A percentile compares a stretch with the other conserved stretches of the same genome.
Evolutionary conservation across 2,329 filamentous ascomycete genomes (phyloP).

Genomic region (Didymella pinodella): DNA sequence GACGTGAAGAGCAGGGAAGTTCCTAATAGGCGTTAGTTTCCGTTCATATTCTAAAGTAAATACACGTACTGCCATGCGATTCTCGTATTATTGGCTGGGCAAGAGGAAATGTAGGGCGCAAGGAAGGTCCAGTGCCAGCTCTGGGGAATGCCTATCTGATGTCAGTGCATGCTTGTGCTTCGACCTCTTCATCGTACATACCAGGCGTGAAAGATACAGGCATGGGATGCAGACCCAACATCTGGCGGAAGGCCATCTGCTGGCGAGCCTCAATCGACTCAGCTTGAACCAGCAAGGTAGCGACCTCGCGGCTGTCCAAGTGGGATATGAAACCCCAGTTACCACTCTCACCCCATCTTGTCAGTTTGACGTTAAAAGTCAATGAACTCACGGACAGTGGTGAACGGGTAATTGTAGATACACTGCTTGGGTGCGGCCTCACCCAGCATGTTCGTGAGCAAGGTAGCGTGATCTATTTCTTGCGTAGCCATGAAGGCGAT

Average conservation of each 20-base stretch:
- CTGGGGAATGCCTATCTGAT: conserved; percentile 64
- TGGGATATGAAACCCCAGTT: conserved; percentile 83
- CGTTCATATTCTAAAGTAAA: neutral
- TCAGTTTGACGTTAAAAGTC: conserved; percentile 90
- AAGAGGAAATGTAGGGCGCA: conserved; percentile 80
- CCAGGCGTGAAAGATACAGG: conserved; percentile 82
- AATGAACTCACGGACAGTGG: conserved; percentile 76
- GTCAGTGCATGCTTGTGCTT: neutral
- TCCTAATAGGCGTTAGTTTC: conserved; percentile 46
- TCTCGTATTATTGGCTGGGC: conserved; percentile 74
- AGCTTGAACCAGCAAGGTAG: conserved; percentile 74
- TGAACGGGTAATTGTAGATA: conserved; percentile 81
- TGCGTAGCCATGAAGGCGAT: conserved; percentile 81
- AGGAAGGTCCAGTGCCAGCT: conserved; percentile 84
- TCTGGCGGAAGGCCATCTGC: conserved; percentile 84
- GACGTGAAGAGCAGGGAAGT: conserved; percentile 77
- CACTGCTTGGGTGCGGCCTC: conserved; percentile 74
- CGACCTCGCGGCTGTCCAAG: conserved; percentile 77
- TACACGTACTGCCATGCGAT: conserved; percentile 71
- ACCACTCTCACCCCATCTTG: conserved; percentile 78
- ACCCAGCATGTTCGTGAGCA: conserved; percentile 80
- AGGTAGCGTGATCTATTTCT: conserved; percentile 78
- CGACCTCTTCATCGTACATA: conserved; percentile 58
- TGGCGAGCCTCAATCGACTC: conserved; percentile 82
- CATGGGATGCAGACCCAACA: conserved; percentile 82